A percentile compares a stretch with the other conserved stretches of the same genome.
Evolutionary conservation across 805 yeast genomes (phyloP).

Genomic region (Yamadazyma insecticola): DNA sequence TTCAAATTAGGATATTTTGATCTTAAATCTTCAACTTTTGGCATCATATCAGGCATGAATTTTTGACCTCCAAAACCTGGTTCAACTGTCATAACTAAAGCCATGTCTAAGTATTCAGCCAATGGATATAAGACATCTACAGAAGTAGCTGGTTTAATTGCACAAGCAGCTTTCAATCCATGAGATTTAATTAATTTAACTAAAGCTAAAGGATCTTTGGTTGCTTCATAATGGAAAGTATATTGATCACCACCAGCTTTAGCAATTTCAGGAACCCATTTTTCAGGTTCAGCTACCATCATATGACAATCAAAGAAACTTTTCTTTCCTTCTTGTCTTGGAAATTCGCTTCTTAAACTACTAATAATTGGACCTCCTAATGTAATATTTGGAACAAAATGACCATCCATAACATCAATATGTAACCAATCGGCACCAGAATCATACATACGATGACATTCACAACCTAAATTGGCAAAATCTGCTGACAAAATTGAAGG

Average conservation of each 20-base stretch:
- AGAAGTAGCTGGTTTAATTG: conserved; percentile 89
- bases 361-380: conserved; percentile 88
- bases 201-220: conserved; percentile 68
- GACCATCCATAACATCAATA: conserved; percentile 98
- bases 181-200: conserved; percentile 69
- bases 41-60: conserved; percentile 95
- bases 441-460: conserved; percentile 74
- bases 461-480: conserved; percentile 83
- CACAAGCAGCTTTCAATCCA: conserved; percentile 93
- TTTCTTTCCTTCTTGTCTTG: conserved; percentile 52
- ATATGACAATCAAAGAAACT: conserved; percentile 89
- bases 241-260: conserved; percentile 94
- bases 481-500: conserved; percentile 94
- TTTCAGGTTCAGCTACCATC: conserved; percentile 93
- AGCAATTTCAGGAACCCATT: conserved; percentile 91
- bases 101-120: conserved; percentile 83
- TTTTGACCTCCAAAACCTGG: conserved; percentile 99
- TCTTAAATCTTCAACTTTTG: conserved; percentile 80
- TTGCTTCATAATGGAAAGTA: conserved; percentile 94
- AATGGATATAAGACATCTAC: conserved; percentile 76
- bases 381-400: conserved; percentile 94
- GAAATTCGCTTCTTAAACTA: conserved; percentile 71
- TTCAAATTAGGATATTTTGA: conserved; percentile 69
- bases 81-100: conserved; percentile 96
- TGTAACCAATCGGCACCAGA: conserved; percentile 96